These are phyloP conservation scores for Irpex sp. DNA, from an alignment of 1,284 basidiomycete species.

Conservation along the genomic window DNA sequence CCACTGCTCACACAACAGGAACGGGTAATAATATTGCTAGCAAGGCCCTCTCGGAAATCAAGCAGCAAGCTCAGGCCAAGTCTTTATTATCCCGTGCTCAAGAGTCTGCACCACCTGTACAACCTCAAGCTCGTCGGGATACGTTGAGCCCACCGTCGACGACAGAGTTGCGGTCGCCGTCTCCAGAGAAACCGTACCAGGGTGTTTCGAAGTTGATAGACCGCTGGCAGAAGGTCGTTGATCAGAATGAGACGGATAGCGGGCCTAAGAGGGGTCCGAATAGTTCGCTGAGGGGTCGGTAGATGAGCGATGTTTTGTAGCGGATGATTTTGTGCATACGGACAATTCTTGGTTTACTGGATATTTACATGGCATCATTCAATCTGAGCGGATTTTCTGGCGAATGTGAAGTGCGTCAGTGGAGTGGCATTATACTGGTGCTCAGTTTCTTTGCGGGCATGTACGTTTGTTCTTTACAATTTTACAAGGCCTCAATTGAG, in stretches of 20 bases:
- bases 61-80: not conserved
- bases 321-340: not conserved
- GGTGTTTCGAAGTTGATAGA: slow-evolving; percentile 80
- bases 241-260: slow-evolving; percentile 40
- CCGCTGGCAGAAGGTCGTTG: slow-evolving; percentile 78
- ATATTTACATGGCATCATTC: not conserved
- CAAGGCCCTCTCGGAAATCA: not conserved
- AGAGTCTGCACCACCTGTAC: slow-evolving; percentile 10
- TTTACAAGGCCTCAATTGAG: no score
- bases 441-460: not conserved
- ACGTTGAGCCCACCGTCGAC: slow-evolving; percentile 6
- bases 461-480: not conserved
- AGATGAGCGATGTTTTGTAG: not conserved
- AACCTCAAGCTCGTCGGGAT: not conserved
- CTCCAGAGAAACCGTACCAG: slow-evolving; percentile 72
- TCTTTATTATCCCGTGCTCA: slow-evolving; percentile 18
- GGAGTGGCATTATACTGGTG: no score
- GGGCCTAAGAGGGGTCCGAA: not conserved
- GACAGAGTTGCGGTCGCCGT: slow-evolving; percentile 41
- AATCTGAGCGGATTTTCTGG: not conserved
- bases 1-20: not conserved
- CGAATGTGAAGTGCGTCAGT: no score
- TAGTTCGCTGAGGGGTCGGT: slow-evolving; percentile 7
- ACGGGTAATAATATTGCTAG: not conserved
- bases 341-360: not conserved